Conservation (phyloP, 1,284 basidiomycete species). For the Caloboletus firmus region DNA sequence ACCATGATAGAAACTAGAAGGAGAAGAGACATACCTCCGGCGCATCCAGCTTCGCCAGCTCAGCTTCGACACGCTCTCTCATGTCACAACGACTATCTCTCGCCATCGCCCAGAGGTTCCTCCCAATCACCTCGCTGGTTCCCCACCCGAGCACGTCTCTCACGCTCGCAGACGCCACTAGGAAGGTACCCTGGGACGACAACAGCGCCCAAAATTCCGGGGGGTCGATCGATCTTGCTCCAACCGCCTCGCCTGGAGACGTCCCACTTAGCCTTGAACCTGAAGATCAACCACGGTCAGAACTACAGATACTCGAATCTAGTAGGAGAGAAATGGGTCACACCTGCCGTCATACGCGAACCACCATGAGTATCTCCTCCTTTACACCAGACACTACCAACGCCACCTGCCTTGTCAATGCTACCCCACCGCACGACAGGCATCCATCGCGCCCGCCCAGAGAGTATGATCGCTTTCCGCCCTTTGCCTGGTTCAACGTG, state of each 20-base stretch:
- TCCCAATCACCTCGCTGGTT: constrained; percentile 68
- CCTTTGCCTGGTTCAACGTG: constrained; percentile 90
- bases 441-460: constrained; percentile 71
- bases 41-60: constrained; percentile 19
- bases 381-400: constrained; percentile 25
- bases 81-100: constrained; percentile 23
- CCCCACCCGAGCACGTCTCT: constrained; percentile 65
- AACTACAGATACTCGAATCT: neutral
- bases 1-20: neutral
- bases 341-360: constrained; percentile 17
- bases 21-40: constrained; percentile 19
- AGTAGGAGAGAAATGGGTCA: neutral
- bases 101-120: constrained; percentile 56
- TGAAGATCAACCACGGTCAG: constrained; percentile 2
- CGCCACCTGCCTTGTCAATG: constrained; percentile 50
- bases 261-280: constrained; percentile 6
- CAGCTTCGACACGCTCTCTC: constrained; percentile 23
- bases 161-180: constrained; percentile 52
- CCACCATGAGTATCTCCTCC: neutral
- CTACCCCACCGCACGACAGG: constrained; percentile 62
- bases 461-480: constrained; percentile 83
- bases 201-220: constrained; percentile 63
- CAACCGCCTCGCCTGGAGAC: constrained; percentile 4
- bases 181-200: constrained; percentile 49
- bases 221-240: constrained; percentile 5